These are phyloP conservation scores for Coemansia sp. DNA, from an alignment of 192 early-diverging fungal species.

Conservation along the genomic window DNA sequence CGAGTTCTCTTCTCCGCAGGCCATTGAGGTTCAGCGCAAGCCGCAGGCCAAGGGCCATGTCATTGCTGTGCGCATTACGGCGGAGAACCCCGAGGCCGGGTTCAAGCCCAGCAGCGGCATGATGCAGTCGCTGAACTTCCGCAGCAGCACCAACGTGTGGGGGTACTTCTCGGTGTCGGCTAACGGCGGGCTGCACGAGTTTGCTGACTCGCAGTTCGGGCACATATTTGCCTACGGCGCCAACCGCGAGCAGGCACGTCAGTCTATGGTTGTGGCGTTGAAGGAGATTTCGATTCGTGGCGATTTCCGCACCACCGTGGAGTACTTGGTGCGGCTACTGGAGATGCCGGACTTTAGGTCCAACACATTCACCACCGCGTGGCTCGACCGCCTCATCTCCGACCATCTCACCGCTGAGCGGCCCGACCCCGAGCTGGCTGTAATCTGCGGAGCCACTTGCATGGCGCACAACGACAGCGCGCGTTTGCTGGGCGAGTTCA, in stretches of 20 bases:
- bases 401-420: constrained; percentile 85
- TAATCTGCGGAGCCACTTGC: constrained; percentile 89
- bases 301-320: constrained; percentile 97
- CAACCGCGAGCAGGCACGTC: constrained; percentile 87
- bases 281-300: constrained; percentile 98
- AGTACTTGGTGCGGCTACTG: constrained; percentile 92
- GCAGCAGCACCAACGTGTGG: constrained; percentile 95
- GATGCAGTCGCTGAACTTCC: constrained; percentile 97
- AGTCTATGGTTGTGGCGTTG: constrained; percentile 96
- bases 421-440: constrained; percentile 85
- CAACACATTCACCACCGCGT: constrained; percentile 92
- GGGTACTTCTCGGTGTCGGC: constrained; percentile 98
- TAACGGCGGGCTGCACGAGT: constrained; percentile 96
- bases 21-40: constrained; percentile 83
- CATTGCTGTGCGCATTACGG: constrained; percentile 97
- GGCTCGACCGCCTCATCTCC: constrained; percentile 93
- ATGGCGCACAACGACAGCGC: constrained; percentile 75
- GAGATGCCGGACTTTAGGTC: constrained; percentile 87
- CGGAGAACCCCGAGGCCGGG: constrained; percentile 98
- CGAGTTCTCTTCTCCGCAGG: constrained; percentile 76
- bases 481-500: constrained; percentile 72
- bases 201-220: constrained; percentile 99
- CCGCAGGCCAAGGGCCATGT: constrained; percentile 96
- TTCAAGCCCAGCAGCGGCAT: constrained; percentile 98
- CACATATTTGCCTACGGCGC: constrained; percentile 98